Conservation (phyloP, 192 early-diverging fungal species). For the Rhizoclosmatium globosum region DNA sequence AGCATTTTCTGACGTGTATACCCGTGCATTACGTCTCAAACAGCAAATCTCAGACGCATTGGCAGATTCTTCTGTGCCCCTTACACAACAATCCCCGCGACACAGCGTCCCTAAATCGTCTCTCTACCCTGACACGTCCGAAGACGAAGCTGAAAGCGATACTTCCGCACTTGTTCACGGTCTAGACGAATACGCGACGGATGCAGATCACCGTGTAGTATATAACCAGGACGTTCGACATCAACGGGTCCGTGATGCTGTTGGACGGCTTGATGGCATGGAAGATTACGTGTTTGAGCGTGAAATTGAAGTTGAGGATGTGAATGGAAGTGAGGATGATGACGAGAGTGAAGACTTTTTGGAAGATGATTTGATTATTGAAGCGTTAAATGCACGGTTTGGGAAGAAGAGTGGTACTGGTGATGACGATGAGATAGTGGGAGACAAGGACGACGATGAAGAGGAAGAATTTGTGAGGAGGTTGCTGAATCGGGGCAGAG, state of each 20-base stretch:
- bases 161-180: neutral
- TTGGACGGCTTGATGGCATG: too few species aligned
- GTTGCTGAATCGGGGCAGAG: neutral
- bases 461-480: neutral
- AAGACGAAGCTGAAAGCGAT: neutral
- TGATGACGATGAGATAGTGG: constrained; percentile 6
- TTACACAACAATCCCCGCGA: neutral
- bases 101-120: neutral
- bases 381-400: constrained; percentile 46
- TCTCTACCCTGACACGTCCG: neutral
- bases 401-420: constrained; percentile 8
- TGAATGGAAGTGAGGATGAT: neutral
- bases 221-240: neutral
- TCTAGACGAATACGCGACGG: constrained; percentile 11
- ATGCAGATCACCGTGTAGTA: neutral
- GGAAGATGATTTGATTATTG: constrained; percentile 51
- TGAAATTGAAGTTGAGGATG: neutral
- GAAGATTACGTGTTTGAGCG: too few species aligned
- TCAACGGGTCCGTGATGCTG: too few species aligned
- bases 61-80: neutral
- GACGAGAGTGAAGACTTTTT: neutral
- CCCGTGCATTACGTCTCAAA: constrained; percentile 20
- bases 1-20: constrained; percentile 11
- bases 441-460: constrained; percentile 28
- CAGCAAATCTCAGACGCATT: constrained; percentile 15